Conservation (phyloP, 768 basidiomycete genomes). For the Collybia mongolica region DNA sequence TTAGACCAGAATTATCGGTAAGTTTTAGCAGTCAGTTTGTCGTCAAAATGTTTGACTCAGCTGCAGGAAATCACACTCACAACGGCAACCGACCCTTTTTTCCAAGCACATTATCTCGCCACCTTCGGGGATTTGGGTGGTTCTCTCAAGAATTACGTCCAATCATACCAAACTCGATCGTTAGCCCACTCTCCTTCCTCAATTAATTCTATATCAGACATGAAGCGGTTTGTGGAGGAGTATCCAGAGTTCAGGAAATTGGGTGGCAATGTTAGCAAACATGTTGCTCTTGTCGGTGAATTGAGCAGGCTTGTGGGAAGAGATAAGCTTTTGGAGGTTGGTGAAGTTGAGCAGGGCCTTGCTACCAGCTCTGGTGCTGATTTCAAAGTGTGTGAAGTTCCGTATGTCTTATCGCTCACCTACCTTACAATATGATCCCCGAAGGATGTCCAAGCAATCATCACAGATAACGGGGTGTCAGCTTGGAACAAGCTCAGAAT, state of each 20-base stretch:
- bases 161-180: conserved; percentile 87
- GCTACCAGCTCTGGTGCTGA: conserved; percentile 92
- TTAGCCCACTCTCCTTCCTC: conserved; percentile 70
- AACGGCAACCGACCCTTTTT: conserved; percentile 90
- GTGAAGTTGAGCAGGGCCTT: conserved; percentile 95
- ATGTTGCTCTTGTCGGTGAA: conserved; percentile 96
- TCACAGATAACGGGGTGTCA: conserved; percentile 67
- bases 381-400: conserved; percentile 58
- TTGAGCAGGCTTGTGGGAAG: conserved; percentile 86
- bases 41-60: conserved; percentile 4
- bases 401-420: neutral
- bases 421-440: neutral
- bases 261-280: conserved; percentile 98
- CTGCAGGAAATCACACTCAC: conserved; percentile 90
- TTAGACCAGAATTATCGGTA: conserved; percentile 82
- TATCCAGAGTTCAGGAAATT: conserved; percentile 97
- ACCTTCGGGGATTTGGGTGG: conserved; percentile 98
- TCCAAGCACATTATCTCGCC: conserved; percentile 83
- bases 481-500: conserved; percentile 84
- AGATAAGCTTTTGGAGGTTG: conserved; percentile 84
- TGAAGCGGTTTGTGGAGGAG: conserved; percentile 97
- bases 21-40: conserved; percentile 15
- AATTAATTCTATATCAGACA: conserved; percentile 93
- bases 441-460: conserved; percentile 79
- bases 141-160: conserved; percentile 88